Conservation (phyloP, 2,329 filamentous ascomycete species). For the Xylariaceae sp. region DNA sequence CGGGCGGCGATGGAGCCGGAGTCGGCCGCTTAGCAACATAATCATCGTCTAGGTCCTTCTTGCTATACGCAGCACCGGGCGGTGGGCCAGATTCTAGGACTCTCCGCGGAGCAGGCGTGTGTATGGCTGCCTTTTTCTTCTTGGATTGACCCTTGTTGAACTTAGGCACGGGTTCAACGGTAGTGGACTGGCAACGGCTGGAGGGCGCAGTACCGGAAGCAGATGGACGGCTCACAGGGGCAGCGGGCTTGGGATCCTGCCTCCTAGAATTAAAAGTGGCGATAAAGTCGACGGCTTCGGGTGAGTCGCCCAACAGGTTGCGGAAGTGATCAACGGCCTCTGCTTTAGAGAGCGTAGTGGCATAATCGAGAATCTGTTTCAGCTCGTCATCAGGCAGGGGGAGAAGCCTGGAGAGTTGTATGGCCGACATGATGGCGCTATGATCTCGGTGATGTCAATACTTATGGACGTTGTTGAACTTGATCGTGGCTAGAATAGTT, state of each 20-base stretch:
- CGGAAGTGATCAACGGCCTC: slow-evolving; percentile 80
- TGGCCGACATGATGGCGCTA: slow-evolving; percentile 43
- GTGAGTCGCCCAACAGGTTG: slow-evolving; percentile 81
- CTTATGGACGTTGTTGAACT: neutral
- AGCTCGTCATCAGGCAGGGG: slow-evolving; percentile 81
- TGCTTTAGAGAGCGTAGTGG: slow-evolving; percentile 66
- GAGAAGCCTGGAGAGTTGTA: slow-evolving; percentile 72
- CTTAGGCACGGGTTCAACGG: slow-evolving; percentile 44
- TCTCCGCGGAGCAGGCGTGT: slow-evolving; percentile 58
- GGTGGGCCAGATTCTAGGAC: slow-evolving; percentile 60
- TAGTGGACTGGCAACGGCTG: slow-evolving; percentile 18
- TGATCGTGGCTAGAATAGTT: too few relatives aligned
- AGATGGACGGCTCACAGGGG: slow-evolving; percentile 11
- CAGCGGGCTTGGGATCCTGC: slow-evolving; percentile 36
- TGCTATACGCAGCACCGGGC: slow-evolving; percentile 65
- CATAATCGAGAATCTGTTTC: slow-evolving; percentile 78
- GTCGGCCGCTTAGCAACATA: slow-evolving; percentile 57
- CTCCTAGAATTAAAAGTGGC: slow-evolving; percentile 71
- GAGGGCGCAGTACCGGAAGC: neutral
- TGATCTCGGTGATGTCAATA: neutral
- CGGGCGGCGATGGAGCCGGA: slow-evolving; percentile 32
- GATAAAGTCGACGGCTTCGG: slow-evolving; percentile 70
- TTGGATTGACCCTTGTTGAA: slow-evolving; percentile 43
- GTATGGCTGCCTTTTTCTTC: slow-evolving; percentile 57
- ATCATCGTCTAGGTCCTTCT: slow-evolving; percentile 63